phyloP scores from a whole-genome alignment of 2,329 filamentous ascomycete species.

The Aspergillus sp. region DNA sequence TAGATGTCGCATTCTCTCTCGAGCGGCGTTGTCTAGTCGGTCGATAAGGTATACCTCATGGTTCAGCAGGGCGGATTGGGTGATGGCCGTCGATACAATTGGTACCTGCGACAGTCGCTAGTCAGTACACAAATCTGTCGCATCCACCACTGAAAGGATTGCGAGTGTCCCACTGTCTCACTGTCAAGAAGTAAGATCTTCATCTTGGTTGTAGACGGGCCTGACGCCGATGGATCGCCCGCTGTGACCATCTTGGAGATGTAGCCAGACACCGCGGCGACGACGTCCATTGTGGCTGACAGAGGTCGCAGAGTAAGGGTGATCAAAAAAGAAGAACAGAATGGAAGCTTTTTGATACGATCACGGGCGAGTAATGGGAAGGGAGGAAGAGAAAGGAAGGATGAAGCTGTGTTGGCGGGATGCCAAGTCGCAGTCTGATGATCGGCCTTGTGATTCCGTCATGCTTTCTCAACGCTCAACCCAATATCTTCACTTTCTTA shows the following conservation, averaged over 20 bases:
- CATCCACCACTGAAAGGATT: not conserved
- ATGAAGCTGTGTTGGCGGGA: not conserved
- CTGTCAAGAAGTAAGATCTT: conserved; percentile 93
- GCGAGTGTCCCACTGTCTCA: conserved; percentile 70
- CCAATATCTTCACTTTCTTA: conserved; percentile 3
- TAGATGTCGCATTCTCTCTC: conserved; percentile 98
- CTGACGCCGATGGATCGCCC: conserved; percentile 64
- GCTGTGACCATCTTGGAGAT: conserved; percentile 92
- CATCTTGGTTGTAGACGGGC: conserved; percentile 76
- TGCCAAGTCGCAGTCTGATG: conserved; percentile 11
- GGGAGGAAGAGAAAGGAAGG: not conserved
- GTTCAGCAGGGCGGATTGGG: conserved; percentile 89
- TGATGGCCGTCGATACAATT: conserved; percentile 92
- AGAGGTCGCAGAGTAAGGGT: not conserved
- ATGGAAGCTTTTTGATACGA: not conserved
- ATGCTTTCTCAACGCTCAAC: not conserved
- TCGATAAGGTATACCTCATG: conserved; percentile 98
- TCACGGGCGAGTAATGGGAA: not conserved
- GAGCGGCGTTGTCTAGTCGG: conserved; percentile 81
- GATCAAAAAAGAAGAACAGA: not conserved
- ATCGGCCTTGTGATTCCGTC: conserved; percentile 15
- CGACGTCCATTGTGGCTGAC: conserved; percentile 76
- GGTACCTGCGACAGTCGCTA: conserved; percentile 57
- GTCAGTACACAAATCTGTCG: conserved; percentile 20
- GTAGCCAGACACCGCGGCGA: conserved; percentile 90